Conservation (phyloP, 2,329 filamentous ascomycete species). For the Lasiodiplodia gonubiensis region DNA sequence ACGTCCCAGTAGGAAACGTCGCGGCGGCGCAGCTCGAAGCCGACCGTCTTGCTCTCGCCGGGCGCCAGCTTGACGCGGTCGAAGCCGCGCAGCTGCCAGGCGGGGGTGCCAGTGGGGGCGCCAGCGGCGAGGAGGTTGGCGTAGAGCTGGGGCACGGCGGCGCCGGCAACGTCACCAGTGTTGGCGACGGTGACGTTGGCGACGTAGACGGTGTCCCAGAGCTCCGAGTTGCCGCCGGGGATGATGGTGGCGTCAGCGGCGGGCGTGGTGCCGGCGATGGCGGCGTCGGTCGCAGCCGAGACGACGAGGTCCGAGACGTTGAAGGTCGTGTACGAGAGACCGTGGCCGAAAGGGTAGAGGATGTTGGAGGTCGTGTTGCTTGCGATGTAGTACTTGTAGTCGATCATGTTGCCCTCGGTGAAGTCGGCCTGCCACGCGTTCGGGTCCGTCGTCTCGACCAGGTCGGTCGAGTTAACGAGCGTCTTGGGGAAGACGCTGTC, state of each 20-base stretch:
- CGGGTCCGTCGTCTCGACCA: constrained; percentile 41
- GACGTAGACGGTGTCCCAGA: constrained; percentile 55
- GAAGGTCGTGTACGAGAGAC: constrained; percentile 48
- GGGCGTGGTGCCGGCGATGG: constrained; percentile 24
- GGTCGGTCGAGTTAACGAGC: constrained; percentile 45
- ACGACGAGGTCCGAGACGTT: constrained; percentile 26
- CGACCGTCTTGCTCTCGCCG: constrained; percentile 49
- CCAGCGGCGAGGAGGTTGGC: constrained; percentile 49
- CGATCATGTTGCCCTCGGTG: constrained; percentile 58
- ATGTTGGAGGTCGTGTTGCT: constrained; percentile 34
- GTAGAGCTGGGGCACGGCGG: constrained; percentile 63
- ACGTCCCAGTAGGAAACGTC: constrained; percentile 59
- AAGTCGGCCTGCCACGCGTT: constrained; percentile 57
- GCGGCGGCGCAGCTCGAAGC: constrained; percentile 55
- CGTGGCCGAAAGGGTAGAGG: constrained; percentile 46
- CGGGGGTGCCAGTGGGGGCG: constrained; percentile 52
- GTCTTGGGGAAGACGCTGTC: constrained; percentile 38
- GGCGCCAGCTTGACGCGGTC: constrained; percentile 55
- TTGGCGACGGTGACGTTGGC: constrained; percentile 58
- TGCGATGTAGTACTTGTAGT: constrained; percentile 60
- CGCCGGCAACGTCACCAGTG: constrained; percentile 55
- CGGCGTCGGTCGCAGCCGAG: background rate
- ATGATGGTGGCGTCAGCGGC: constrained; percentile 32
- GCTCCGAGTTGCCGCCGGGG: constrained; percentile 60
- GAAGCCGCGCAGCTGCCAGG: constrained; percentile 53